Conservation (phyloP, 257 asterid genomes). For the Hygrophila difformis region DNA sequence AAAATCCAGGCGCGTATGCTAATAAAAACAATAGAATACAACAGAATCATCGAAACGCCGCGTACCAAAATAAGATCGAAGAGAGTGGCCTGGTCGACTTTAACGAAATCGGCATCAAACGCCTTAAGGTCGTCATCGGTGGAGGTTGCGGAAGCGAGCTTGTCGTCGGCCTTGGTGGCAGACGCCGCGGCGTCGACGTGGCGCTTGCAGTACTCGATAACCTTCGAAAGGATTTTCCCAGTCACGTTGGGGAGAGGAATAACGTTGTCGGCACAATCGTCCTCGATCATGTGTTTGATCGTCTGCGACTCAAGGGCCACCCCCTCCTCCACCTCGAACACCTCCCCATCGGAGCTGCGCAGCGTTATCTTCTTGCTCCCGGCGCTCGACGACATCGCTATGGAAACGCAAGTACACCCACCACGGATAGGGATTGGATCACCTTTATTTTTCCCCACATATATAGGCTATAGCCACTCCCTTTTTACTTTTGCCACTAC, state of each 20-base stretch:
- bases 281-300: constrained; percentile 56
- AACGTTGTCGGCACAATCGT: constrained; percentile 50
- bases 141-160: constrained; percentile 20
- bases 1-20: too few species aligned
- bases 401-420: neutral
- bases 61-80: constrained; percentile 50
- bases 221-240: constrained; percentile 49
- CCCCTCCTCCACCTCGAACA: constrained; percentile 36
- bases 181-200: constrained; percentile 32
- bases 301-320: constrained; percentile 47
- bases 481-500: too few species aligned
- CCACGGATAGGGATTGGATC: too few species aligned
- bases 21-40: too few species aligned
- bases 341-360: constrained; percentile 47
- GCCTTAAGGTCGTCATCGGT: constrained; percentile 38
- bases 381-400: constrained; percentile 34
- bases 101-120: constrained; percentile 42
- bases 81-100: constrained; percentile 55
- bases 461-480: too few species aligned
- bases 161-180: constrained; percentile 22
- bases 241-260: constrained; percentile 58
- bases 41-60: neutral
- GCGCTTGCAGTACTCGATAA: constrained; percentile 58
- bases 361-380: constrained; percentile 30
- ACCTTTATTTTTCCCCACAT: too few species aligned